Evolutionary conservation across 441 rosid genomes (phyloP), one percentile per base, ranked within the genome.

Genomic region (Adansonia grandidieri): DNA sequence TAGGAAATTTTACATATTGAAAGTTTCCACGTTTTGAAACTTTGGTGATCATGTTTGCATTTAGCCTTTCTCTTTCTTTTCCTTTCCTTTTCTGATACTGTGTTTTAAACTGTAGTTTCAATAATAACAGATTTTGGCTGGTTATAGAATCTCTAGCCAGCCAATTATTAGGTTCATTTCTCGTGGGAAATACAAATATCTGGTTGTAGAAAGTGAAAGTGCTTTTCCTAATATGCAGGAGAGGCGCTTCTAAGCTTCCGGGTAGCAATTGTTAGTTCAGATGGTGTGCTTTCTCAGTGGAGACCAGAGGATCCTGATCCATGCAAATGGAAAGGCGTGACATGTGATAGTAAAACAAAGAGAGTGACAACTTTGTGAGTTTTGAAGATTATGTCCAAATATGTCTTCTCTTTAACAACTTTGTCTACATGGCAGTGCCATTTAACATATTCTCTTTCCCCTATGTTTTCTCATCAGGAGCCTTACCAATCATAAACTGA

Each of bases 261-360:
- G 87, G 82, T 80, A 73, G 90, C 90, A 61, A 85, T 92, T 80
- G 80, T 72, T 80, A 84, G 84, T 69, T 93, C 98, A 50, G 94
- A 97, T 85, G 89, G 92, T 75, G 69, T 89, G 60, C 90, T 94
- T 77, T 86, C 82, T 84, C 85, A 84, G 28, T 97, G 98, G 98
- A 92, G 98, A 80, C 98, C 98, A 0, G 99, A 97, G 89, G 99
- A 95, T 90, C 89, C 96, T 15, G 97, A 97, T 71, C 99, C 99
- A 62, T 97, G 99, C 88, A 85, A 84, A 53, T 97, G 99, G 99
- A 89, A 87, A 77, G 98, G 98, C 64, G 97, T 97, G 76, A 83
- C 84, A 45, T 97, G 99, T 82, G 93, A 94, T 86, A 75, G 13
- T 47, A 91, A 87, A 79, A 87, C 96, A 56, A 93, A 93, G 89